Evolutionary conservation across 2,329 filamentous ascomycete genomes (phyloP).

Genomic region (Arthrobotrys megalospora): DNA sequence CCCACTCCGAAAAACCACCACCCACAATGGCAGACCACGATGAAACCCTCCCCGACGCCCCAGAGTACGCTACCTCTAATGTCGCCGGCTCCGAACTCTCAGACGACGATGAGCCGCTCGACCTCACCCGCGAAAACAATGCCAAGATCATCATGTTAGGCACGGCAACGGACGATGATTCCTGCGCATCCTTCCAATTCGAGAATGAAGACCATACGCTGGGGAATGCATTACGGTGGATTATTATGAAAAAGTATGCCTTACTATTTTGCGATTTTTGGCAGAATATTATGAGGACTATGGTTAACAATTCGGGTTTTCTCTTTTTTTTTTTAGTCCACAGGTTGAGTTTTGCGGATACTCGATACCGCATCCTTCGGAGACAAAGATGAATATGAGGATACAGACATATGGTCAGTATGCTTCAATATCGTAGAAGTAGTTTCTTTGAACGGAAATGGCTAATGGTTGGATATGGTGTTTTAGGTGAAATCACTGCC

Average conservation of each 20-base stretch:
- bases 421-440: not conserved
- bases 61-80: constrained; percentile 52
- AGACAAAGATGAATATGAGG: constrained; percentile 94
- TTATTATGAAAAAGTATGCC: constrained; percentile 97
- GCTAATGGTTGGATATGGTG: constrained; percentile 1
- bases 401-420: constrained; percentile 94
- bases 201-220: constrained; percentile 94
- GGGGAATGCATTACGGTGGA: constrained; percentile 91
- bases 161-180: constrained; percentile 78
- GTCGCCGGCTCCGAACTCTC: constrained; percentile 43
- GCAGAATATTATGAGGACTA: not conserved
- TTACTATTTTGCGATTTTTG: not conserved
- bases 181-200: constrained; percentile 95
- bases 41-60: constrained; percentile 58
- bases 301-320: not conserved
- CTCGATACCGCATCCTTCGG: constrained; percentile 95
- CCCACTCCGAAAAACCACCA: not conserved
- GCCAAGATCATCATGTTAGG: constrained; percentile 71
- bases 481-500: constrained; percentile 79
- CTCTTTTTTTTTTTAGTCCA: constrained; percentile 74
- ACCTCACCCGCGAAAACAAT: constrained; percentile 56
- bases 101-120: constrained; percentile 56
- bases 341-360: constrained; percentile 99
- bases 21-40: constrained; percentile 54
- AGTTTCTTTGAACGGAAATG: not conserved